phyloP scores from a whole-genome alignment of 371 early-diverging fungal genomes.

The Umbelopsis sp. region DNA sequence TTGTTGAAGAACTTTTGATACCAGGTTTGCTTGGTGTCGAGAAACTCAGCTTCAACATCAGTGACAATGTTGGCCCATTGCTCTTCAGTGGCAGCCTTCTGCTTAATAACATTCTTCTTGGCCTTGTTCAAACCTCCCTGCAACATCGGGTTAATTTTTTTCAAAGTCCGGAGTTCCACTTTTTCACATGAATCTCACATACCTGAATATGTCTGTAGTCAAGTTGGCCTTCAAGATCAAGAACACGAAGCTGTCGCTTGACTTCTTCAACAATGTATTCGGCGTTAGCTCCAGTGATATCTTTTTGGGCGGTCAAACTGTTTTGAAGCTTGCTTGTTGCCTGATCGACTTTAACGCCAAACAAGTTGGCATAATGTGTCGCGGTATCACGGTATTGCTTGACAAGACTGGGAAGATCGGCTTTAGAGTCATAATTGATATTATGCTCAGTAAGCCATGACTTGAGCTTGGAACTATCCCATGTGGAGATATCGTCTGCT shows the following conservation, averaged over 20 bases:
- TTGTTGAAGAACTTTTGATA: slow-evolving; percentile 33
- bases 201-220: slow-evolving; percentile 33
- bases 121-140: slow-evolving; percentile 32
- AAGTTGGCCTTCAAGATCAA: slow-evolving; percentile 43
- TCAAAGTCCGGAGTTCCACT: background rate
- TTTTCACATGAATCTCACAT: background rate
- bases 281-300: slow-evolving; percentile 28
- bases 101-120: slow-evolving; percentile 29
- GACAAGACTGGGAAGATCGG: slow-evolving; percentile 20
- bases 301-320: slow-evolving; percentile 37
- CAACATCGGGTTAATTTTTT: background rate
- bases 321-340: slow-evolving; percentile 34
- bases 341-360: slow-evolving; percentile 37
- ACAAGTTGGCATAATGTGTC: slow-evolving; percentile 35
- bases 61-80: slow-evolving; percentile 40
- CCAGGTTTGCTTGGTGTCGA: slow-evolving; percentile 29
- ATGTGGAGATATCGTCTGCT: background rate
- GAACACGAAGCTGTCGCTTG: slow-evolving; percentile 37
- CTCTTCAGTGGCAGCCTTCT: slow-evolving; percentile 39
- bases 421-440: background rate
- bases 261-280: slow-evolving; percentile 32
- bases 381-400: slow-evolving; percentile 44
- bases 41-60: slow-evolving; percentile 37
- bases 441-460: slow-evolving; percentile 5
- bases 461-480: background rate